These are phyloP conservation scores for Dalechampia spathulata DNA, from an alignment of 441 rosid species.

Conservation along the genomic window DNA sequence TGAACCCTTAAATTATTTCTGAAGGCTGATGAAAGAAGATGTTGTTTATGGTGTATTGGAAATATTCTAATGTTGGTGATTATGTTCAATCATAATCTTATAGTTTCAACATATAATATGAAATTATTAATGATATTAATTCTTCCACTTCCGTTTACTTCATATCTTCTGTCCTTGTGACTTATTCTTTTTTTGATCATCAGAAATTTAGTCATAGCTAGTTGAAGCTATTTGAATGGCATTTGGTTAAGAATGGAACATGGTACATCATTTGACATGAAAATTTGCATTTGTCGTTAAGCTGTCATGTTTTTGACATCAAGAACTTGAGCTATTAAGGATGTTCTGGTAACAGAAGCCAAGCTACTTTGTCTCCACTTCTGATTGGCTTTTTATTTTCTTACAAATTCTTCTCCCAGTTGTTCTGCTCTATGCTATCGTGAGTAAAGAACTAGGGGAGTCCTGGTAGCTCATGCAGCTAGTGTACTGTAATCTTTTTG, in stretches of 20 bases:
- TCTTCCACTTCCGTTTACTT: not conserved
- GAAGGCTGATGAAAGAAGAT: too few relatives aligned
- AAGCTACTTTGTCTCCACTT: not conserved
- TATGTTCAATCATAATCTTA: not conserved
- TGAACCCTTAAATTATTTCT: not conserved
- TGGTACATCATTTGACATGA: not conserved
- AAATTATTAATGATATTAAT: not conserved
- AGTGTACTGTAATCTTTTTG: not conserved
- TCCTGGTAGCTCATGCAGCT: not conserved
- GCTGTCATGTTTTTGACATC: not conserved
- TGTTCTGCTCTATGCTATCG: too few relatives aligned
- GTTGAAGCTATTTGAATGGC: not conserved
- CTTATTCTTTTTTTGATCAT: not conserved
- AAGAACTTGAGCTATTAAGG: not conserved
- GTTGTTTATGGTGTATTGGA: not conserved
- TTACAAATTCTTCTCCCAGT: too few relatives aligned
- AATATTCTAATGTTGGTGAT: not conserved
- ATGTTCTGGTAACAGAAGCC: not conserved
- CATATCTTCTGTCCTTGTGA: not conserved
- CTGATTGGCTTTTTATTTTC: too few relatives aligned
- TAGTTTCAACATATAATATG: not conserved
- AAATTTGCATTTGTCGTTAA: not conserved
- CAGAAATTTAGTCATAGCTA: not conserved
- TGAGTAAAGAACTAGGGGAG: not conserved
- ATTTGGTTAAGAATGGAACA: not conserved